Conservation (phyloP, 176 grass and related monocot genomes). For the Eragrostis curvula region DNA sequence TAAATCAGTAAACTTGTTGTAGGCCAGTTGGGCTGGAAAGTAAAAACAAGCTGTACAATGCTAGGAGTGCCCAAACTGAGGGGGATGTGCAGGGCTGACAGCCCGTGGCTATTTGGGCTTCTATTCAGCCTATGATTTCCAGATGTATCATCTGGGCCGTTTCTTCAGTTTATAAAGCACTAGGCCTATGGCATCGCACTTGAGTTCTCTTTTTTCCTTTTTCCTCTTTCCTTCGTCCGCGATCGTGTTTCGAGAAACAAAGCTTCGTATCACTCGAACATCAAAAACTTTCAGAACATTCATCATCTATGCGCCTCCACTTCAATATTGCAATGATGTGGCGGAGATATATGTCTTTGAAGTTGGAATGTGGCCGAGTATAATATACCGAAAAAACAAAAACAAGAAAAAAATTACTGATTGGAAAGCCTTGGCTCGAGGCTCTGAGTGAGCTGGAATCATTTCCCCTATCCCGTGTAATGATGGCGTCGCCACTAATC, state of each 20-base stretch:
- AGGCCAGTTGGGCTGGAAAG: background rate
- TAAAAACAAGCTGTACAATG: background rate
- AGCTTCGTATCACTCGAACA: background rate
- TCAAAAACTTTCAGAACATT: background rate
- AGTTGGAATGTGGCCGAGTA: background rate
- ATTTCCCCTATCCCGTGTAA: conserved; percentile 39
- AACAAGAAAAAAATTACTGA: background rate
- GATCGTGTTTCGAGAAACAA: background rate
- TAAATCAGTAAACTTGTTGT: background rate
- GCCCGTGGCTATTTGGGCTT: background rate
- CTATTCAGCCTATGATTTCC: background rate
- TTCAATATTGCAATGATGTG: background rate
- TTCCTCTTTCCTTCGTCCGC: background rate
- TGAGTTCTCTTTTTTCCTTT: background rate
- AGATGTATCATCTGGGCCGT: background rate
- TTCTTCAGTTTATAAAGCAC: background rate
- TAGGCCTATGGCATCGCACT: background rate
- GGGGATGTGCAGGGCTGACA: background rate
- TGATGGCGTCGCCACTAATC: conserved; percentile 49
- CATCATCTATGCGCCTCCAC: background rate
- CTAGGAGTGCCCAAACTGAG: no score
- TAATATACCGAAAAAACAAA: background rate
- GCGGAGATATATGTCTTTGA: background rate
- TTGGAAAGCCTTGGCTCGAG: conserved; percentile 9
- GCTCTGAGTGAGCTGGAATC: conserved; percentile 41